phyloP scores from a whole-genome alignment of 768 basidiomycete species.

The Hemileccinum rubropunctum region DNA sequence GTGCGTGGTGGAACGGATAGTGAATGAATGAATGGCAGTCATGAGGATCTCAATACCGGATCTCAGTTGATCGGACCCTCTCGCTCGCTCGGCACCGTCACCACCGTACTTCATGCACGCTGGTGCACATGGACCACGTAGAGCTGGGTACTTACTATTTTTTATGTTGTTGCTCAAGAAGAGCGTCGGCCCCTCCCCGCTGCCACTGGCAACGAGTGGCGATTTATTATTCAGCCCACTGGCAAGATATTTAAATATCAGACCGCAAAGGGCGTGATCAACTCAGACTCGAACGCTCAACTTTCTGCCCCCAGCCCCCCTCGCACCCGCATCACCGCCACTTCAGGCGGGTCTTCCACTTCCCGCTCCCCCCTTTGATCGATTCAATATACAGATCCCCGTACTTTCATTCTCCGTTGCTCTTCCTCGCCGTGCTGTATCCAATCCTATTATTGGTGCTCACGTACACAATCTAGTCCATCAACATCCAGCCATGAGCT shows the following conservation, averaged over 20 bases:
- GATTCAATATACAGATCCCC: constrained; percentile 15
- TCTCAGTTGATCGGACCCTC: constrained; percentile 28
- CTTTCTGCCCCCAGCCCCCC: not conserved
- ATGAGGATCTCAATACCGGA: constrained; percentile 26
- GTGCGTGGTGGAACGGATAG: not conserved
- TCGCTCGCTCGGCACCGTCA: constrained; percentile 25
- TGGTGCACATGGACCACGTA: constrained; percentile 3
- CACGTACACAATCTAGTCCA: constrained; percentile 22
- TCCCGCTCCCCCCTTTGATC: constrained; percentile 9
- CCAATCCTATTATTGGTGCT: constrained; percentile 20
- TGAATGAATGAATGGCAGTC: not conserved
- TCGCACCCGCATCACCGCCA: not conserved
- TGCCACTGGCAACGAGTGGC: not conserved
- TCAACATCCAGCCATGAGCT: constrained; percentile 29
- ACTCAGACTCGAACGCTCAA: constrained; percentile 21
- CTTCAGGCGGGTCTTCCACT: not conserved
- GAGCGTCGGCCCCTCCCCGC: not conserved
- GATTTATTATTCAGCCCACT: constrained; percentile 5
- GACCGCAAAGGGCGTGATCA: constrained; percentile 9
- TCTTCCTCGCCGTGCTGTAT: constrained; percentile 12
- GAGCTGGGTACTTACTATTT: not conserved
- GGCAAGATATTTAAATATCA: constrained; percentile 9
- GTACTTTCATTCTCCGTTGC: constrained; percentile 20
- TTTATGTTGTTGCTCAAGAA: not conserved
- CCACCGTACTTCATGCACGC: not conserved